Conservation (phyloP, 805 yeast genomes). For the Ogataea trehalophila region DNA sequence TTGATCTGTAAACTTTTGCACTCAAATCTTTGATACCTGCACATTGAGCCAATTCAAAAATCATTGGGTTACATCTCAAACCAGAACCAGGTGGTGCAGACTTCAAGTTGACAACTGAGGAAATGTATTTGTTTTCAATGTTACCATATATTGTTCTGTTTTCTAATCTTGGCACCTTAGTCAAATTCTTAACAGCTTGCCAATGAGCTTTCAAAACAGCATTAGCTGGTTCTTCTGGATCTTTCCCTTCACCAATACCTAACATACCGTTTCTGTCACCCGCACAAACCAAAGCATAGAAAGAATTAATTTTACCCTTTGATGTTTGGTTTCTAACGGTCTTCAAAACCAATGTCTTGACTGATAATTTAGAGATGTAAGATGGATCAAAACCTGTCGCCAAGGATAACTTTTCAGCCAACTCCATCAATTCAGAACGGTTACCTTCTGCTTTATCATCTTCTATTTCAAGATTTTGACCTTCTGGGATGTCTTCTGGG, state of each 20-base stretch:
- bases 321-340: conserved; percentile 88
- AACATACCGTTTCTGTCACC: conserved; percentile 93
- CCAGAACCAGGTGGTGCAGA: conserved; percentile 94
- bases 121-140: conserved; percentile 78
- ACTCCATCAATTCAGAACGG: conserved; percentile 27
- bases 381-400: conserved; percentile 63
- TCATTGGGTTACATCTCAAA: conserved; percentile 81
- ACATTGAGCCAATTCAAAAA: conserved; percentile 85
- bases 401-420: conserved; percentile 51
- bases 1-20: conserved; percentile 86
- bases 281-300: conserved; percentile 80
- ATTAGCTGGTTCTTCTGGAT: conserved; percentile 65
- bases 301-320: conserved; percentile 82
- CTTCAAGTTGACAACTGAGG: conserved; percentile 74
- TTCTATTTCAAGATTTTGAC: conserved; percentile 18
- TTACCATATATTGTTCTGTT: conserved; percentile 87
- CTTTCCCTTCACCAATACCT: conserved; percentile 94
- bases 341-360: conserved; percentile 67
- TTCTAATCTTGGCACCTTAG: conserved; percentile 80
- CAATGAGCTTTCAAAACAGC: conserved; percentile 85
- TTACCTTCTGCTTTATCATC: conserved; percentile 12
- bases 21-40: conserved; percentile 92
- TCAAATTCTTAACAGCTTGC: conserved; percentile 86
- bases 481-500: conserved; percentile 18
- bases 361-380: conserved; percentile 56